Evolutionary conservation across 257 asterid genomes (phyloP), one percentile per base, ranked within the genome.

Genomic region (Hygrophila difformis): DNA sequence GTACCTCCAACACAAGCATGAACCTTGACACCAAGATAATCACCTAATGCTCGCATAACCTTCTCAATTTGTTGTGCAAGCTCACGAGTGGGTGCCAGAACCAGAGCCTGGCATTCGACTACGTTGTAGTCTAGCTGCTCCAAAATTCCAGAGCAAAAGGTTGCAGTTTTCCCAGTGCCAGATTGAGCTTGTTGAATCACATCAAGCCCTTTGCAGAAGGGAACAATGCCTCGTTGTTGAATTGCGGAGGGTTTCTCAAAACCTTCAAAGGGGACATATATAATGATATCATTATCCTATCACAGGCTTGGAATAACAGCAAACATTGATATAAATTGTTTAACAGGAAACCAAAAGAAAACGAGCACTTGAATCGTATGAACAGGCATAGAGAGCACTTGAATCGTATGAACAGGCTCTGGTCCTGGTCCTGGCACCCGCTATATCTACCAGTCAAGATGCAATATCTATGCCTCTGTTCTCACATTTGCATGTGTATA

Each of bases 1-100:
- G 81, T 76, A 37, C 84, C 84, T 44, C 81, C 84, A 24, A 76
- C 81, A 1, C 85, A 76, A 12, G 81, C 85, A 64, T 76, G 85
- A 12, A 76, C 81, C 55, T 76, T 76, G 16, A 76, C 85, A 7
- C 78, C 81, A 24, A 76, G 81, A 57, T 76, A 76, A 45, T 76
- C 85, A 41, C 85, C 85, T 5, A 76, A 55, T 4, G 85, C 85
- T 15, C 81, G 61, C 85, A 76, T 76, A 18, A 76, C 85, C 69
- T 76, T 76, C 68, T 76, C 85, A 39, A 76, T 76, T 61, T 76
- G 85, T 41, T 76, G 81, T 11, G 84, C 80, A 11, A 76, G 80
- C 66, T 76, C 80, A 18, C 80, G 80, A 31, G 84, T 72, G 11
- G 84, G 85, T 26, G 85, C 85, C 49, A 76, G 75, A 51, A 76